A percentile compares a stretch with the other conserved stretches of the same genome.
Evolutionary conservation across 306 rosid genomes (phyloP).

Genomic region (Vigna nakashimae): DNA sequence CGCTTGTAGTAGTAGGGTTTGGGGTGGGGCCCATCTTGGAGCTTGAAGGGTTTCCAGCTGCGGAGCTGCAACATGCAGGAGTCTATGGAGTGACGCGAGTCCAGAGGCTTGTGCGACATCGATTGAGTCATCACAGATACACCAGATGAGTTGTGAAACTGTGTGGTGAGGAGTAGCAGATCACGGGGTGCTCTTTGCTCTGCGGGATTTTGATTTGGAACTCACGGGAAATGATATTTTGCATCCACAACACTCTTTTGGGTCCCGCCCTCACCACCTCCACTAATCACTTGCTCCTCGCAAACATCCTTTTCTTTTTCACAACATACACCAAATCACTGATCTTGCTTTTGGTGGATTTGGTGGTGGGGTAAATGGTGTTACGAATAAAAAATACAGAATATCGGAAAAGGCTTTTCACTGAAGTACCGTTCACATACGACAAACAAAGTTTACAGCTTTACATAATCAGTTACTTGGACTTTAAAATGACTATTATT

Average conservation of each 20-base stretch:
- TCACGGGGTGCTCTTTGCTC: not conserved
- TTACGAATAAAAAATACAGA: no score
- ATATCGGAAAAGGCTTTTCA: no score
- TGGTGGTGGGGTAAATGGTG: no score
- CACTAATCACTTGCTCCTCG: not conserved
- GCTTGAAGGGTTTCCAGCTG: constrained; percentile 78
- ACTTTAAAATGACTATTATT: no score
- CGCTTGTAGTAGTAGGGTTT: constrained; percentile 56
- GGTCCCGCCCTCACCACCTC: not conserved
- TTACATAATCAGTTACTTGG: no score
- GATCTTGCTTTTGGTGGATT: no score
- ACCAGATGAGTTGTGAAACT: not conserved
- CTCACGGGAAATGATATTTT: constrained; percentile 6
- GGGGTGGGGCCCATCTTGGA: constrained; percentile 37
- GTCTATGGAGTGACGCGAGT: constrained; percentile 70
- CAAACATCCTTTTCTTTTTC: not conserved
- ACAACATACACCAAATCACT: not conserved
- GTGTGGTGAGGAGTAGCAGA: not conserved
- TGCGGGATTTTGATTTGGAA: not conserved
- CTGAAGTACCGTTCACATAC: no score
- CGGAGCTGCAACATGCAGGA: constrained; percentile 77
- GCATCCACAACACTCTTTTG: constrained; percentile 24
- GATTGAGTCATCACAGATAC: constrained; percentile 40
- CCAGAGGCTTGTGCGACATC: constrained; percentile 71
- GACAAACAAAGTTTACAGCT: no score